Evolutionary conservation across 1,284 basidiomycete genomes (phyloP).

Genomic region (Mycena citricolor): DNA sequence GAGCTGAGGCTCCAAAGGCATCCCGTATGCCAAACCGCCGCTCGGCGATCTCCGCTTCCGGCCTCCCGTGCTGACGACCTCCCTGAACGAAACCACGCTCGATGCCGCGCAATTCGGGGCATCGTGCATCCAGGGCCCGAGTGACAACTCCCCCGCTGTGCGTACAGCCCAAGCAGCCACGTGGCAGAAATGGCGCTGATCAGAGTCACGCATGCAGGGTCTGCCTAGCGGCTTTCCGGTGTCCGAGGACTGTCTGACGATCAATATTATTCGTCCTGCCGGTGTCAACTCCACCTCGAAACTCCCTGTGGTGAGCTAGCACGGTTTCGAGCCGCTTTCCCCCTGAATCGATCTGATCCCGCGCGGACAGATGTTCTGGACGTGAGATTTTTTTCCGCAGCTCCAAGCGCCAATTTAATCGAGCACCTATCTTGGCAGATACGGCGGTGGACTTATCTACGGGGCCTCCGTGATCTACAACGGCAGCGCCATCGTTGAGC

Average conservation of each 20-base stretch:
- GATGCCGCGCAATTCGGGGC: slow-evolving; percentile 40
- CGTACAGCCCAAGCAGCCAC: no score
- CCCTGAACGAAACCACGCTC: slow-evolving; percentile 29
- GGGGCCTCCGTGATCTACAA: slow-evolving; percentile 7
- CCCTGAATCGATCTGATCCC: no score
- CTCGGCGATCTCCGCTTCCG: slow-evolving; percentile 6
- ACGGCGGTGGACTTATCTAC: slow-evolving; percentile 15
- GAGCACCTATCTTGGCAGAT: background rate
- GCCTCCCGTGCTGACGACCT: slow-evolving; percentile 1
- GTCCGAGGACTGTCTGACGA: slow-evolving; percentile 25
- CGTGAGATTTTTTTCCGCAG: background rate
- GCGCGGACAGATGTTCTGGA: background rate
- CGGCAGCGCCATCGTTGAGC: slow-evolving; percentile 3
- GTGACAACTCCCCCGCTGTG: background rate
- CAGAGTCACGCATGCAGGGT: background rate
- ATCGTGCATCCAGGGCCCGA: slow-evolving; percentile 35
- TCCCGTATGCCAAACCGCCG: slow-evolving; percentile 11
- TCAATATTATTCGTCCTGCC: slow-evolving; percentile 26
- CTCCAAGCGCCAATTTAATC: background rate
- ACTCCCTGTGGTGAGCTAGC: slow-evolving; percentile 26
- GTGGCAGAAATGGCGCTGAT: no score
- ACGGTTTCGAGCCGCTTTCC: no score
- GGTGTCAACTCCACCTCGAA: slow-evolving; percentile 8
- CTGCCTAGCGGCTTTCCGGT: background rate
- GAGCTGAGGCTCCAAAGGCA: no score